Percentiles rank a stretch among this genome's conserved stretches.
These are phyloP conservation scores for Nemophila menziesii DNA, from an alignment of 257 asterid genomes.

Conservation along the genomic window DNA sequence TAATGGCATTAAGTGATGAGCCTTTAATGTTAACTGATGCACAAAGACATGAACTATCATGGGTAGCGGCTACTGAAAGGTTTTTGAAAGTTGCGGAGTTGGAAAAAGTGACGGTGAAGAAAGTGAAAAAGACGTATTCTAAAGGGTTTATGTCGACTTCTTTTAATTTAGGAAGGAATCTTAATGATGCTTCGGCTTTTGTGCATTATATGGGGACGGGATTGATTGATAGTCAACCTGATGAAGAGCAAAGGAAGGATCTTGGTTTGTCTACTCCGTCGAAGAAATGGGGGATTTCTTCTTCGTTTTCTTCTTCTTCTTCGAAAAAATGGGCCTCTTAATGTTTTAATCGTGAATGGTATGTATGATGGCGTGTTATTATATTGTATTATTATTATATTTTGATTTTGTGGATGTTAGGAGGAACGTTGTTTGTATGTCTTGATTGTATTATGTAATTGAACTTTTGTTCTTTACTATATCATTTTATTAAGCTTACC, in stretches of 20 bases:
- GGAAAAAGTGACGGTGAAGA: slow-evolving; percentile 27
- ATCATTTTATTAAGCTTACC: too few relatives aligned
- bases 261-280: slow-evolving; percentile 50
- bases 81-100: slow-evolving; percentile 66
- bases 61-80: slow-evolving; percentile 95
- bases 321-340: slow-evolving; percentile 34
- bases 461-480: too few relatives aligned
- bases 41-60: slow-evolving; percentile 76
- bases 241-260: slow-evolving; percentile 65
- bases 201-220: slow-evolving; percentile 66
- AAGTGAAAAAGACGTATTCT: slow-evolving; percentile 34
- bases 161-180: slow-evolving; percentile 40
- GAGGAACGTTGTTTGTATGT: too few relatives aligned
- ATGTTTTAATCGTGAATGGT: neutral
- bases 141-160: slow-evolving; percentile 49
- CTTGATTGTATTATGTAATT: too few relatives aligned
- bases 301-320: too few relatives aligned
- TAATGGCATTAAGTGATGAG: slow-evolving; percentile 53
- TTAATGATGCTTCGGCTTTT: slow-evolving; percentile 81
- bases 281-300: slow-evolving; percentile 17
- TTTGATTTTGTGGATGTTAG: neutral
- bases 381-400: too few relatives aligned
- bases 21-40: slow-evolving; percentile 63
- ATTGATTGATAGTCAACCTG: slow-evolving; percentile 48
- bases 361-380: too few relatives aligned